Evolutionary conservation across 2,329 filamentous ascomycete genomes (phyloP), one percentile per base, ranked within the genome.

Genomic region (Stachybotrys echinatus): DNA sequence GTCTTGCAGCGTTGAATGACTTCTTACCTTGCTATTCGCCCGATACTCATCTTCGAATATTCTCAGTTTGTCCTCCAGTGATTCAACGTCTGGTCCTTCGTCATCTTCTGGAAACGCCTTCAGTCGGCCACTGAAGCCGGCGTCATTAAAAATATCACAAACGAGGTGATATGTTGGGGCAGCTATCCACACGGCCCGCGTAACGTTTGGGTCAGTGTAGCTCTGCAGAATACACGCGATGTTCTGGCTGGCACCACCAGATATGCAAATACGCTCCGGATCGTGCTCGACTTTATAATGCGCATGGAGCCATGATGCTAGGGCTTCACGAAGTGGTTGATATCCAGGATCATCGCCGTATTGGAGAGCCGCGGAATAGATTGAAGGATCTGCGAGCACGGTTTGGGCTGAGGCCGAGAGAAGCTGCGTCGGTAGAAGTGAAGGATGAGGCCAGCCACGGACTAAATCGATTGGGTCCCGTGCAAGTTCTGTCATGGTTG

Each of bases 121-220:
- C 56, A 87, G 62, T 48, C 77, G 79, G 14, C 72, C 73, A 19
- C 71, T 69, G 53, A 87, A 85, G 0, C 84, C 80, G 39, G 75
- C 73, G 63, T 89, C 85, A 44, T 84, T 75, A 55, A 88, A 84
- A 19, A 87, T 81, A 2, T 79, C 73, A 59, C 83, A 85, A 0
- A 80, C 82, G 14, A 87, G 70, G 64, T 84, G 81, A 61, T 88
- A 88, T 1, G 78, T 80, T 3, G 85, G 85, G 31, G 80, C 78
- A 1, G 87, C 79, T 65, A 87, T 76, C 77, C 81, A 88, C 19
- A 88, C 70, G 58, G 76, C 74, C 20, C 78, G 71, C 10, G 85
- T 88, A 60, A 80, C 84, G 2, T 71, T 60, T 1, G 83, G 80
- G 60, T 88, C 85, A 0, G 84, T 80, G 59, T 84, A 88, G 14